phyloP scores from a whole-genome alignment of 495 filamentous ascomycete species.

The Penicillium herquei region DNA sequence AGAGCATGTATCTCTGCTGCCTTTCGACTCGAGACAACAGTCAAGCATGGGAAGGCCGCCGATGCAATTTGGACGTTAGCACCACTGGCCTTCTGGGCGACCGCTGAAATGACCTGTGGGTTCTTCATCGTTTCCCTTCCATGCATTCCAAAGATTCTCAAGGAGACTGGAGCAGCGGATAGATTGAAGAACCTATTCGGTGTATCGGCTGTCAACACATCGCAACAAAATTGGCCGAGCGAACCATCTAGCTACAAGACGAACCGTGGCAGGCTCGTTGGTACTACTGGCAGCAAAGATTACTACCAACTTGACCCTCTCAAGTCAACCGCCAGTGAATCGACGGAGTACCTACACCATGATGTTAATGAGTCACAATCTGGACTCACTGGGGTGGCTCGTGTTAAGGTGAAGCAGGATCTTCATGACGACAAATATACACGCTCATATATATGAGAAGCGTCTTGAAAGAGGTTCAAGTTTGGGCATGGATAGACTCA shows the following conservation, averaged over 20 bases:
- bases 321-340: background rate
- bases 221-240: too few species aligned
- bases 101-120: conserved; percentile 25
- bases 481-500: too few species aligned
- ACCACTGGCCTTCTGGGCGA: conserved; percentile 25
- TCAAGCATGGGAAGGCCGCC: conserved; percentile 11
- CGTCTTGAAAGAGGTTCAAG: too few species aligned
- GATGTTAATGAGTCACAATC: background rate
- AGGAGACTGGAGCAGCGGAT: conserved; percentile 10
- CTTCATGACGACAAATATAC: too few species aligned
- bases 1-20: conserved; percentile 16
- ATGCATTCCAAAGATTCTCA: conserved; percentile 21
- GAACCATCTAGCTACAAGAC: too few species aligned
- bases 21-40: conserved; percentile 18
- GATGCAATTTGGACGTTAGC: conserved; percentile 21
- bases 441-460: too few species aligned
- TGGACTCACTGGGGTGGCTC: too few species aligned
- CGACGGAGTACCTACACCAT: background rate
- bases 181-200: too few species aligned
- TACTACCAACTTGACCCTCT: background rate
- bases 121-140: conserved; percentile 26
- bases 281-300: background rate
- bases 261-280: background rate
- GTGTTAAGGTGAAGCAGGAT: too few species aligned
- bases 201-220: too few species aligned